Conservation (phyloP, 768 basidiomycete species). For the Russula vinacea region DNA sequence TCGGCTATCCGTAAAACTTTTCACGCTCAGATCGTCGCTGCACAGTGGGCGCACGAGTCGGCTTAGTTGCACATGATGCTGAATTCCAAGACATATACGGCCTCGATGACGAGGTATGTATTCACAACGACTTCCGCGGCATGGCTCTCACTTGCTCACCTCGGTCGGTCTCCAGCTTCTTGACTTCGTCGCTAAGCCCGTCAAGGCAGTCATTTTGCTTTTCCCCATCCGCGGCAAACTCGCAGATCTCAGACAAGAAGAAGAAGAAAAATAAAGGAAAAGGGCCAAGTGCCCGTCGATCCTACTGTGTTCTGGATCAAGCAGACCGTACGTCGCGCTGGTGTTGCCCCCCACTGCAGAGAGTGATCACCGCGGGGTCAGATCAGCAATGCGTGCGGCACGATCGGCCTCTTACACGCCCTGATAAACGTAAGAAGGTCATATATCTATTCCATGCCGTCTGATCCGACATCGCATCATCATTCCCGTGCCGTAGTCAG, state of each 20-base stretch:
- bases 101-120: conserved; percentile 26
- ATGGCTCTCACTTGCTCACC: not conserved
- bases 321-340: conserved; percentile 61
- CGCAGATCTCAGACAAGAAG: conserved; percentile 50
- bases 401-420: conserved; percentile 39
- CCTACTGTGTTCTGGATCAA: conserved; percentile 81
- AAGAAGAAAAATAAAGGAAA: conserved; percentile 55
- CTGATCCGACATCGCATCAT: conserved; percentile 38
- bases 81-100: conserved; percentile 29
- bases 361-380: conserved; percentile 2
- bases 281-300: conserved; percentile 51
- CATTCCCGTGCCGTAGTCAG: conserved; percentile 37
- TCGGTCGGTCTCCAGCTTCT: conserved; percentile 53
- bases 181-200: conserved; percentile 62
- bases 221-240: conserved; percentile 66
- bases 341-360: not conserved
- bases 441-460: not conserved
- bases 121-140: not conserved
- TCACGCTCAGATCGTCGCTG: conserved; percentile 34
- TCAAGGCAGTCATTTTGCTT: conserved; percentile 79
- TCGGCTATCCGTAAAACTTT: conserved; percentile 11
- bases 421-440: conserved; percentile 64
- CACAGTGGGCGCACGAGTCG: conserved; percentile 10
- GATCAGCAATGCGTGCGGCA: conserved; percentile 38
- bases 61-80: conserved; percentile 12